A percentile compares a stretch with the other conserved stretches of the same genome.
phyloP scores from a whole-genome alignment of 2,329 filamentous ascomycete species.

The Plectosphaerella sp. region DNA sequence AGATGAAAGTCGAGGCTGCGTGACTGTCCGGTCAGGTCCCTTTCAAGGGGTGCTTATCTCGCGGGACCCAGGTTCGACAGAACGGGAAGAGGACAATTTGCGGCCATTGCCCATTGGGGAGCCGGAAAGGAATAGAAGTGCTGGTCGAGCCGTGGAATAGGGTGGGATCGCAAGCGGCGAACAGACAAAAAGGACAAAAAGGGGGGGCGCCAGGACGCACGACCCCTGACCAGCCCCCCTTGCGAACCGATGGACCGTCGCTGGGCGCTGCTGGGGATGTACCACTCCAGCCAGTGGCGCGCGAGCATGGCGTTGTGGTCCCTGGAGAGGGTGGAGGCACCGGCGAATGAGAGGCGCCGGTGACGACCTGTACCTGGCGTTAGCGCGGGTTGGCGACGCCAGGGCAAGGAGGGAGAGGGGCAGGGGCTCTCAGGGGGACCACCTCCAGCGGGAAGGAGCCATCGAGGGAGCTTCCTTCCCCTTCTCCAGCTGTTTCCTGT shows the following conservation, averaged over 20 bases:
- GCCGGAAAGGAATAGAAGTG: slow-evolving; percentile 10
- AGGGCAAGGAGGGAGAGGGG: slow-evolving; percentile 6
- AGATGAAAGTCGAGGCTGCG: neutral
- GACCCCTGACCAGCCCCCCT: slow-evolving; percentile 1
- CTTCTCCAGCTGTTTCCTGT: neutral
- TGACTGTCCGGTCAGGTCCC: neutral
- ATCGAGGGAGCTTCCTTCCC: neutral
- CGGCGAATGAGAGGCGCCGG: neutral
- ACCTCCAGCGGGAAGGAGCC: too few species aligned
- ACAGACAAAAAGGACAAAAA: slow-evolving; percentile 5
- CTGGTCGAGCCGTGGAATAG: slow-evolving; percentile 4
- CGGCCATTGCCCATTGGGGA: slow-evolving; percentile 8
- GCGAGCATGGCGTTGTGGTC: slow-evolving; percentile 1
- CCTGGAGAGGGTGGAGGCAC: neutral
- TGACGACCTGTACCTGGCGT: slow-evolving; percentile 1
- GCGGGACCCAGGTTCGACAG: neutral
- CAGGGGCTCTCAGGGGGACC: slow-evolving; percentile 1
- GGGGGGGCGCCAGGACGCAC: slow-evolving; percentile 3
- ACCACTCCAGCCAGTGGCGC: neutral
- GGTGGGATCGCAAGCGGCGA: slow-evolving; percentile 10
- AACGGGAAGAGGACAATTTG: slow-evolving; percentile 2
- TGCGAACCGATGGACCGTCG: neutral
- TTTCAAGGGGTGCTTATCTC: neutral
- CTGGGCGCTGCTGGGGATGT: neutral
- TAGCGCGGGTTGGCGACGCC: neutral